Percentiles rank a stretch among this genome's conserved stretches.
These are phyloP conservation scores for Nakaseomyces sp. DNA, from an alignment of 1,139 yeast species.

Conservation along the genomic window DNA sequence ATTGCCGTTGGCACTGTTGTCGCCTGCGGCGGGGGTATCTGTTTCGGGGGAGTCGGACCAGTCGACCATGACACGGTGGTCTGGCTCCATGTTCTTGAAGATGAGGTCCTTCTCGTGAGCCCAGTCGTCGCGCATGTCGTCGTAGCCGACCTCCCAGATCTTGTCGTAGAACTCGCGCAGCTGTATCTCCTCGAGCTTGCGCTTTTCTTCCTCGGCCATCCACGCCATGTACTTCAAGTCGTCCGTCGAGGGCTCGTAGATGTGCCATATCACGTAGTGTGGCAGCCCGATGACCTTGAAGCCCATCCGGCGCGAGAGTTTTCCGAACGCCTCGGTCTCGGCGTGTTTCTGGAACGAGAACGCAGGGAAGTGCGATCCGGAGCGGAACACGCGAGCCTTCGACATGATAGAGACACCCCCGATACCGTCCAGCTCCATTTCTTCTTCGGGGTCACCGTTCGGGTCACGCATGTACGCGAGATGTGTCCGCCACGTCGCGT, in stretches of 20 bases:
- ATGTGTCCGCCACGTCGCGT: constrained; percentile 82
- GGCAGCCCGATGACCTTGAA: constrained; percentile 79
- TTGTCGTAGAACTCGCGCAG: constrained; percentile 61
- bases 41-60: constrained; percentile 53
- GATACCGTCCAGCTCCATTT: constrained; percentile 73
- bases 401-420: constrained; percentile 87
- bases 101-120: constrained; percentile 52
- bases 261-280: constrained; percentile 84
- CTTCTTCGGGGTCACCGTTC: constrained; percentile 54
- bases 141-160: constrained; percentile 69
- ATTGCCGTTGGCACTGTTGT: no score
- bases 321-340: constrained; percentile 88
- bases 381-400: constrained; percentile 70
- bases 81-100: constrained; percentile 58
- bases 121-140: constrained; percentile 66
- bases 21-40: no score
- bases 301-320: constrained; percentile 75
- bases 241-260: constrained; percentile 75
- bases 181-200: constrained; percentile 59
- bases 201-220: constrained; percentile 88
- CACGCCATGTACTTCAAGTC: constrained; percentile 91
- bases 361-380: constrained; percentile 83
- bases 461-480: constrained; percentile 64
- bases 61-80: constrained; percentile 41
- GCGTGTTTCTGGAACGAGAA: constrained; percentile 85